phyloP scores from a whole-genome alignment of 1,284 basidiomycete genomes.

The Leccinum subspadiceum region DNA sequence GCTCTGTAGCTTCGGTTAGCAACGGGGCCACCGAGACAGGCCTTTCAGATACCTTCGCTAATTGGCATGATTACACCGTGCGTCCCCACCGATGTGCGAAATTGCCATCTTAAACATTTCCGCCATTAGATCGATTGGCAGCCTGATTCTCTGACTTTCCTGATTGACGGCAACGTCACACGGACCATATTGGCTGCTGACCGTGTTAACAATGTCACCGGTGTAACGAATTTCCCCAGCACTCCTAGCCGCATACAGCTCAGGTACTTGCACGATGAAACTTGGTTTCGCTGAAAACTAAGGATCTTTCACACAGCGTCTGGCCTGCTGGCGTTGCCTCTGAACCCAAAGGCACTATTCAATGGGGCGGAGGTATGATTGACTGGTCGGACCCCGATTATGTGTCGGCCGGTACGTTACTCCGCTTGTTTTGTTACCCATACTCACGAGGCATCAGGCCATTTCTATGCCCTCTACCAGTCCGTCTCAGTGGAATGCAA shows the following conservation, averaged over 20 bases:
- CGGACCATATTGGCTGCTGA: conserved; percentile 65
- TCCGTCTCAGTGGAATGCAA: conserved; percentile 61
- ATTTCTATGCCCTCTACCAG: conserved; percentile 61
- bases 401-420: conserved; percentile 46
- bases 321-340: conserved; percentile 75
- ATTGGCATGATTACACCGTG: conserved; percentile 78
- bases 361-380: conserved; percentile 78
- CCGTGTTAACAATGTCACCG: conserved; percentile 46
- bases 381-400: conserved; percentile 78
- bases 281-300: conserved; percentile 1
- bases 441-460: conserved; percentile 31
- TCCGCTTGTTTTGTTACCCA: not conserved
- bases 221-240: conserved; percentile 61
- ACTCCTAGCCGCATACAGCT: conserved; percentile 79
- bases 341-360: conserved; percentile 62
- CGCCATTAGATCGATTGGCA: conserved; percentile 71
- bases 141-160: conserved; percentile 62
- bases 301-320: conserved; percentile 41
- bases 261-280: conserved; percentile 41
- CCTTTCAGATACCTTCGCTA: conserved; percentile 58
- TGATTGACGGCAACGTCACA: conserved; percentile 68
- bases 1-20: conserved; percentile 37
- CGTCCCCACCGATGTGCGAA: conserved; percentile 22
- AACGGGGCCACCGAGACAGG: conserved; percentile 47
- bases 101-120: not conserved